Base-by-base conservation (phyloP, 108 stramenopile species). In the Discostella stelligeroides region DNA sequence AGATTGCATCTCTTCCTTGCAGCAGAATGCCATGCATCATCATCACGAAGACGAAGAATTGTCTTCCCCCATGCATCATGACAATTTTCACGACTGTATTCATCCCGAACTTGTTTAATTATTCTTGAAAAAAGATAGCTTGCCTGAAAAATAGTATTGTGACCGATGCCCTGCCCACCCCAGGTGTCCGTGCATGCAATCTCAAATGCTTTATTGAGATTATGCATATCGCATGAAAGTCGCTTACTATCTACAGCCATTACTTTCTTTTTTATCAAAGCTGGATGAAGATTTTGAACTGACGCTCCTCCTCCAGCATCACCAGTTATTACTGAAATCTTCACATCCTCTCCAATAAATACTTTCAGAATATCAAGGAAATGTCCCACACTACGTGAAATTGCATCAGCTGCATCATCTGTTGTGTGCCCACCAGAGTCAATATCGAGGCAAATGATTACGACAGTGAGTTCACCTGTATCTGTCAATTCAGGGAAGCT, bases 361-460 rank as follows among this genome's bases (percentile, higher is more conserved):
- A 1, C 9, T 2, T 45, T 10, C 4, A 45, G 15, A n/a, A 17
- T 45, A 10, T 45, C 12, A 2, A 45, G n/a, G 17, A 66, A 25
- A 14, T 15, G 13, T 21, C 9, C 9, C 12, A 66, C 21, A 5
- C 50, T 53, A 8, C 12, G 17, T 18, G 37, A 1, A 10, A 66
- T 53, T 40, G 65, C 65, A 10, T 51, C 50, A 50, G 64, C 64
- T 8, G 64, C 64, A 50, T 21, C 50, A 21, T 50, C 50, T 21
- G 64, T 24, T 18, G 64, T 47, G 49, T 66, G 64, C 49, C 64
- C 50, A 18, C 64, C 50, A 24, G n/a, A 29, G 48, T 66, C 64
- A 10, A 66, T 51, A 24, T 66, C 64, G 10, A 66, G 64, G 30
- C 49, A 50, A 7, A 51, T 29, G 9, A 40, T 39, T 0, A 24